A percentile compares a stretch with the other conserved stretches of the same genome.
phyloP scores from a whole-genome alignment of 768 basidiomycete species.

The Podaxis pistillaris region DNA sequence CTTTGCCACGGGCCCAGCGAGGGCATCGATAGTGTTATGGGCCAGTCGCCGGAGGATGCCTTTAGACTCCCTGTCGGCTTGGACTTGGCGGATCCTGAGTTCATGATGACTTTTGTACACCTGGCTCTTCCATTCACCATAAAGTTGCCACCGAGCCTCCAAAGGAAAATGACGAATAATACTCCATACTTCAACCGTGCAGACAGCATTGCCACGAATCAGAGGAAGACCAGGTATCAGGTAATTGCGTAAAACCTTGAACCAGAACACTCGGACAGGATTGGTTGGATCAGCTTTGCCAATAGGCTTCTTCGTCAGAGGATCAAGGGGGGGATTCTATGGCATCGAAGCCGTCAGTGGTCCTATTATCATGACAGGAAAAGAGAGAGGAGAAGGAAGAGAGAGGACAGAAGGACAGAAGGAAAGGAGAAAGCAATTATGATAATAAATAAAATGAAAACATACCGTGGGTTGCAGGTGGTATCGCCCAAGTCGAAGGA shows the following conservation, averaged over 20 bases:
- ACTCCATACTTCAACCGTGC: slow-evolving; percentile 91
- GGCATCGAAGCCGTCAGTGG: not conserved
- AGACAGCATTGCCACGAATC: slow-evolving; percentile 82
- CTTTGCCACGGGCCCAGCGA: slow-evolving; percentile 89
- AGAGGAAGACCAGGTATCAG: slow-evolving; percentile 87
- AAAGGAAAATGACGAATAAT: slow-evolving; percentile 80
- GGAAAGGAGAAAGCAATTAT: no score
- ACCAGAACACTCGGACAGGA: slow-evolving; percentile 81
- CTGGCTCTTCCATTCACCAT: slow-evolving; percentile 90
- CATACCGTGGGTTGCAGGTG: slow-evolving; percentile 44
- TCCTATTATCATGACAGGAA: not conserved
- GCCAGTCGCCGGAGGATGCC: slow-evolving; percentile 86
- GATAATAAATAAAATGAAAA: not conserved
- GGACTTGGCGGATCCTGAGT: slow-evolving; percentile 73
- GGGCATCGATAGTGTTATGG: slow-evolving; percentile 76
- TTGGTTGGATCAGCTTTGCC: slow-evolving; percentile 54
- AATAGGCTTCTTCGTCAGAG: slow-evolving; percentile 58
- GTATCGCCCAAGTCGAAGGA: slow-evolving; percentile 72
- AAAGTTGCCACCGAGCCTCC: slow-evolving; percentile 82
- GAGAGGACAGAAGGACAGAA: no score
- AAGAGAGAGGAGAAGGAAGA: not conserved
- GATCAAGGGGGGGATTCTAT: slow-evolving; percentile 50
- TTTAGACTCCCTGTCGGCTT: slow-evolving; percentile 87
- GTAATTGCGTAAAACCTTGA: slow-evolving; percentile 72
- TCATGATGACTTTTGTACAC: slow-evolving; percentile 76